Evolutionary conservation across 345 rosid species (phyloP), one percentile per base, ranked within the genome.

Genomic region (Kernera saxatilis): DNA sequence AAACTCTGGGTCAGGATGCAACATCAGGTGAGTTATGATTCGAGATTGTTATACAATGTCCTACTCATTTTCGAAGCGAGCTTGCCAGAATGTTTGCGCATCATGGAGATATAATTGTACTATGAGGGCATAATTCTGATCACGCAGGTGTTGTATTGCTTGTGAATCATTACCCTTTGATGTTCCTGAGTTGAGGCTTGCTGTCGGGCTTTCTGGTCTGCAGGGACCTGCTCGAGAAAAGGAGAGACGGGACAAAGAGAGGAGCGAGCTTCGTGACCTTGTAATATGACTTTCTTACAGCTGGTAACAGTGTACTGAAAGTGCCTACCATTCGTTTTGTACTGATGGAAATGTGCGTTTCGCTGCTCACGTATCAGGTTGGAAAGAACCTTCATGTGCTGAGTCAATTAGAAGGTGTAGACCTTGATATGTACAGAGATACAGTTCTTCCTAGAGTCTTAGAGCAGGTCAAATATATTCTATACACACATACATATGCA

Each of bases 1-100:
- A 94, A 94, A 77, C 84, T 94, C 60, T 94, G 99, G 99, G 99
- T 94, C 84, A 97, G 99, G 82, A 91, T 94, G 99, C 99, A 94
- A 78, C 97, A 94, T 79, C 99, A 94, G 98, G 99, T 94, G 89
- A 87, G 97, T 87, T 78, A 86, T 75, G 86, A 85, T 95, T 91
- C 73, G 76, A 82, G 75, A 81, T 76, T 74, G 82, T 74, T 79
- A 63, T 76, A 67, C 74, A 57, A 78, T 78, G 67, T 81, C 78
- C 86, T 87, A 80, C 82, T 81, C 87, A 82, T 83, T 88, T 85
- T 80, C 79, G 75, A 72, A 88, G 78, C 82, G 88, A 85, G 76
- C 85, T 86, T 76, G 76, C 79, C 82, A 51, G 81, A 72, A 73
- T 76, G 82, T 86, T 82, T 85, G 92, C 87, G 82, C 82, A 81